A percentile compares a stretch with the other conserved stretches of the same genome.
These are phyloP conservation scores for Syncephalastrum racemosum DNA, from an alignment of 371 early-diverging fungal genomes.

Conservation along the genomic window DNA sequence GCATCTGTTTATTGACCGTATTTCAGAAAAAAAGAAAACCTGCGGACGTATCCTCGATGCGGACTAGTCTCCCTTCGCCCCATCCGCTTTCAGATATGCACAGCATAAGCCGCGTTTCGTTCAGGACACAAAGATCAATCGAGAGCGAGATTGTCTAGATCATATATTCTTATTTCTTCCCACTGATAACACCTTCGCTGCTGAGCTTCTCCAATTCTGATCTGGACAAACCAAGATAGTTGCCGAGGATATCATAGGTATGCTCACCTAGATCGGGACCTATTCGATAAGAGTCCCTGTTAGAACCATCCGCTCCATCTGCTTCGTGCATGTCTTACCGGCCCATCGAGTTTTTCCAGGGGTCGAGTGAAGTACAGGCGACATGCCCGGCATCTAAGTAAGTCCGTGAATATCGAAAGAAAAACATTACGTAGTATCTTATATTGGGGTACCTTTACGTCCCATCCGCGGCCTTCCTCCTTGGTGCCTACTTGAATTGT, in stretches of 20 bases:
- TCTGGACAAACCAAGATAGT: slow-evolving; percentile 27
- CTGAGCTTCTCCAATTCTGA: slow-evolving; percentile 29
- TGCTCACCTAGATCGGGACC: slow-evolving; percentile 56
- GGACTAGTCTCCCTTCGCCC: too few relatives aligned
- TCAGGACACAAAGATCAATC: too few relatives aligned
- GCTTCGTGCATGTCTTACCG: slow-evolving; percentile 16
- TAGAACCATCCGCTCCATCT: not conserved
- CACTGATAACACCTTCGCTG: slow-evolving; percentile 25
- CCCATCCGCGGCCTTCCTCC: slow-evolving; percentile 42
- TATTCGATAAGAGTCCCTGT: not conserved
- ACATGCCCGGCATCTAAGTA: slow-evolving; percentile 44
- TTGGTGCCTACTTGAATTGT: slow-evolving; percentile 35
- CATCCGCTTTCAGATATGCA: too few relatives aligned
- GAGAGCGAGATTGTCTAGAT: too few relatives aligned
- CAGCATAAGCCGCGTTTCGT: too few relatives aligned
- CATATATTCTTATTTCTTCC: not conserved
- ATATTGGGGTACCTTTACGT: slow-evolving; percentile 30
- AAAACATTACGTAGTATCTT: not conserved
- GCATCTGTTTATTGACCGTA: too few relatives aligned
- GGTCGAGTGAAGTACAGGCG: slow-evolving; percentile 43
- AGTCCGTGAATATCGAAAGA: not conserved
- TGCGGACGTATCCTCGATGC: too few relatives aligned
- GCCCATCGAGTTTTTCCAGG: slow-evolving; percentile 58
- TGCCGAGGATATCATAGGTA: slow-evolving; percentile 38
- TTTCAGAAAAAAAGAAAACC: too few relatives aligned